phyloP scores from a whole-genome alignment of 163 green algal species.

The Scenedesmus sp. region DNA sequence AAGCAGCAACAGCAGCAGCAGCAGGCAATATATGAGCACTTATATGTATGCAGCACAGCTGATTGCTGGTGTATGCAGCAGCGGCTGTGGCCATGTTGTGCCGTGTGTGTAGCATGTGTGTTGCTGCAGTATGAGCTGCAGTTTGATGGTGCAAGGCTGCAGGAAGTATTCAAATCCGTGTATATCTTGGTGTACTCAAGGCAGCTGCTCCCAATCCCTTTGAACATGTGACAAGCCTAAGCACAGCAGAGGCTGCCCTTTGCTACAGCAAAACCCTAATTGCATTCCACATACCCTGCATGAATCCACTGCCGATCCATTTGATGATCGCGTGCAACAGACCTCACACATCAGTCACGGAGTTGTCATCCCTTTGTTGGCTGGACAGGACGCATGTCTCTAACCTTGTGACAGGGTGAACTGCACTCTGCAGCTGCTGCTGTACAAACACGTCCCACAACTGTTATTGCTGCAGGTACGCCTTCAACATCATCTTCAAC shows the following conservation, averaged over 20 bases:
- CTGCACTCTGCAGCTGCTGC: not conserved
- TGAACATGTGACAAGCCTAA: too few relatives aligned
- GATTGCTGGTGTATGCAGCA: too few relatives aligned
- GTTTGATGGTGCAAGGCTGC: too few relatives aligned
- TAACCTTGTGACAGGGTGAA: not conserved
- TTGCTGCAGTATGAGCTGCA: too few relatives aligned
- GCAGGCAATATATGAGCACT: too few relatives aligned
- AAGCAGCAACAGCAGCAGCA: not conserved
- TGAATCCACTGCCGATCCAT: not conserved
- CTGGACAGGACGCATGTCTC: too few relatives aligned
- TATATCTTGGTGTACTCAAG: not conserved
- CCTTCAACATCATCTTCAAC: conserved; percentile 87
- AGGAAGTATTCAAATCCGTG: too few relatives aligned
- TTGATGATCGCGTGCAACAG: not conserved
- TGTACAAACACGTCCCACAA: not conserved
- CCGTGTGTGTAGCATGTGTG: too few relatives aligned
- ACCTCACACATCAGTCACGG: too few relatives aligned
- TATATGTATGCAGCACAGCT: too few relatives aligned
- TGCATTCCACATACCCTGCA: not conserved
- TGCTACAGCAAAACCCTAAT: not conserved
- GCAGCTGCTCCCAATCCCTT: not conserved
- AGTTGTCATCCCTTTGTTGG: not conserved
- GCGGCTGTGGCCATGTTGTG: too few relatives aligned
- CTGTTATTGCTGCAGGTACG: conserved; percentile 64
- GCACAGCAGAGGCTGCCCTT: too few relatives aligned